Evolutionary conservation across 2,329 filamentous ascomycete genomes (phyloP), one percentile per base, ranked within the genome.

Genomic region (Pseudodiploospora longispora): DNA sequence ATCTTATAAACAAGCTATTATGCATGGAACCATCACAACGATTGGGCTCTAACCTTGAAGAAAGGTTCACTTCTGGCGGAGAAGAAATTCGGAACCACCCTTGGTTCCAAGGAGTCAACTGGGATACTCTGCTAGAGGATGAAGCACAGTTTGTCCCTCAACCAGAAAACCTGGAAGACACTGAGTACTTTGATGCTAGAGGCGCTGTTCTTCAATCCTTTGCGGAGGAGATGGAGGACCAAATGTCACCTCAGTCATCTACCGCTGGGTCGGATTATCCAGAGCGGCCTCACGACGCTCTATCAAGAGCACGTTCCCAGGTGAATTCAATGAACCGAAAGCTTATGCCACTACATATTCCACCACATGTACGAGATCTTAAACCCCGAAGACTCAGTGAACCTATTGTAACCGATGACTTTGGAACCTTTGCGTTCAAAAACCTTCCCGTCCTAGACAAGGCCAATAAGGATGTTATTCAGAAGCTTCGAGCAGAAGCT

Each of bases 401-500:
- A 63, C 93, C 93, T 1, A 82, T 91, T 10, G 78, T 81, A 30
- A 76, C 83, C 1, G 93, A 98, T 62, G 94, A 98, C 60, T 98
- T 98, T 70, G 93, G 93, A 30, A 89, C 81, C 50, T 98, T 98
- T 64, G 81, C 88, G 34, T 98, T 95, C 74, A 98, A 98, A 69
- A 98, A 98, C 56, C 69, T 98, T 40, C 90, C 91, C 0, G 91
- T 97, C 19, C 74, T 98, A 12, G 93, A 97, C 57, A 97, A 96
- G 64, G 93, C 93, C 43, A 98, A 98, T 66, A 98, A 98, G 61
- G 93, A 98, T 57, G 89, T 97, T 30, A 95, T 98, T 30, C 90
- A 97, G 57, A 97, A 97, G 62, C 72, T 98, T 46, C 83, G 90
- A 8, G 88, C 90, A 27, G 90, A 97, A 63, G 90, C 93, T 3